Evolutionary conservation across 2,329 filamentous ascomycete species (phyloP), one percentile per base, ranked within the genome.

Genomic region (Pyrenophora teres): DNA sequence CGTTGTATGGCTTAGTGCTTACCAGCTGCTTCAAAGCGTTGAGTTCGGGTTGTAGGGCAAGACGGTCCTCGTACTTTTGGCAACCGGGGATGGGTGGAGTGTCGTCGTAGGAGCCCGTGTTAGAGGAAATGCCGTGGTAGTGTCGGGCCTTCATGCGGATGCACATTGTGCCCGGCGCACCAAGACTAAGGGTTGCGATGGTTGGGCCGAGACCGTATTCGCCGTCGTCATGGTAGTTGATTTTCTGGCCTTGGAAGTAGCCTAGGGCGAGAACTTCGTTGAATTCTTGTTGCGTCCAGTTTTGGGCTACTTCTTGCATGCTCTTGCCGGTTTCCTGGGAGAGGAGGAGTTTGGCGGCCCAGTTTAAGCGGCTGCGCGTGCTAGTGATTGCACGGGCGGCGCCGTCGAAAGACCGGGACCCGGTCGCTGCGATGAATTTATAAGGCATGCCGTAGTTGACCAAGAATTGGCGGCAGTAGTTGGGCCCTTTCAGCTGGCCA

Each of bases 221-320:
- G 4, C 86, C 86, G 57, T 89, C 87, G 50, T 88, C 85, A 52
- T 89, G 86, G 59, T 81, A 86, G 23, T 74, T 78, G 46, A 89
- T 87, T 23, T 77, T 77, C 41, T 84, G 81, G 0, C 77, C 71
- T 60, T 87, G 78, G 60, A 87, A 82, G 63, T 88, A 89, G 0
- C 81, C 84, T 0, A 88, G 74, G 2, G 81, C 79, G 1, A 88
- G 78, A 5, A 85, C 71, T 63, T 89, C 86, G 54, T 89, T 88
- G 71, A 87, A 87, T 5, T 79, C 74, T 1, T 73, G 55, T 18
- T 67, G 40, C 21, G 43, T 48, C 50, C 52, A 60, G 3, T 39
- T 36, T 31, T 57, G 12, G 27, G 35, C 2, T 45, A 52, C 8
- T 30, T 61, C 16, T 35, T 47, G 8, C 48, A 49, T 13, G 21